These are phyloP conservation scores for Penicillium flavigenum DNA, from an alignment of 495 filamentous ascomycete species.

Conservation along the genomic window DNA sequence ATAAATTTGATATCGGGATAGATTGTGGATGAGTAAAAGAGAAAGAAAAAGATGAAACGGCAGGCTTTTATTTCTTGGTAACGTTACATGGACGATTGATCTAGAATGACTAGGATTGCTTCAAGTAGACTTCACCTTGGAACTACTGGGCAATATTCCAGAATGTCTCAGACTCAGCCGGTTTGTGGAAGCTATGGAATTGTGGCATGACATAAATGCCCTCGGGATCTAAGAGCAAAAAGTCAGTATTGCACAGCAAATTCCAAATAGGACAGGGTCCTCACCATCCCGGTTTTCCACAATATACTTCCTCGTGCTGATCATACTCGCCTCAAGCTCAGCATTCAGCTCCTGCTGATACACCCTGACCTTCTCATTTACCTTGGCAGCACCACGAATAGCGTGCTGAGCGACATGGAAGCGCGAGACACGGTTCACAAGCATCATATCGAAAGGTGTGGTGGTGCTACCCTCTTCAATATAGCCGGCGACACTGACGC, in stretches of 20 bases:
- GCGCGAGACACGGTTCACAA: slow-evolving; percentile 60
- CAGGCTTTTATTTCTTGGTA: background rate
- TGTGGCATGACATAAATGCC: slow-evolving; percentile 54
- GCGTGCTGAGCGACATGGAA: slow-evolving; percentile 63
- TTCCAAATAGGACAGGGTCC: background rate
- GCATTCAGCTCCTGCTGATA: slow-evolving; percentile 47
- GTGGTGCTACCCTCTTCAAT: slow-evolving; percentile 70
- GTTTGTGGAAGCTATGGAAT: slow-evolving; percentile 29
- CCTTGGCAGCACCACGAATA: slow-evolving; percentile 47
- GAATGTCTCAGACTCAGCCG: background rate
- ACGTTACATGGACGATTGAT: background rate
- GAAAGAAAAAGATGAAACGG: background rate
- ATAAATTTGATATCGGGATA: background rate
- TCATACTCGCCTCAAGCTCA: slow-evolving; percentile 51
- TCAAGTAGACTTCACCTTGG: background rate
- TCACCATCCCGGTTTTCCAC: slow-evolving; percentile 50
- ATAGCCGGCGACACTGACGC: slow-evolving; percentile 62
- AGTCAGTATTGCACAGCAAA: background rate
- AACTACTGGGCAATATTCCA: background rate
- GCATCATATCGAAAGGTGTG: slow-evolving; percentile 75
- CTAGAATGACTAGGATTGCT: background rate
- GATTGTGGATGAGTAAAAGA: background rate
- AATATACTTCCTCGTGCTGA: slow-evolving; percentile 58
- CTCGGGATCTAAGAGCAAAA: slow-evolving; percentile 48
- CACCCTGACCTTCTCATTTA: slow-evolving; percentile 51